Evolutionary conservation across 805 yeast species (phyloP).

Genomic region (Saccharomycopsis fermentans): DNA sequence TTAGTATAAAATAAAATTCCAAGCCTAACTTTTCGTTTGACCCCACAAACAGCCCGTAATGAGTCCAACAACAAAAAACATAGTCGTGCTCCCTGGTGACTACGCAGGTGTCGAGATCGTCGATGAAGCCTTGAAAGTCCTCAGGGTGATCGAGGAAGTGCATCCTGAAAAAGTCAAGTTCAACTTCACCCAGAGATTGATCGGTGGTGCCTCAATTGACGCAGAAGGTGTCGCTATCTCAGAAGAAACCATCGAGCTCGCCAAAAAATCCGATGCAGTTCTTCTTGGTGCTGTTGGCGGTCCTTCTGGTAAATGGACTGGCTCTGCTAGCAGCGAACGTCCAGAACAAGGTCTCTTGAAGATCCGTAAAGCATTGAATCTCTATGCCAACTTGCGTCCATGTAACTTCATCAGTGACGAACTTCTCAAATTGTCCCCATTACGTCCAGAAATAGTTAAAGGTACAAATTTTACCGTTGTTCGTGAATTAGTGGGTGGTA

Average conservation of each 20-base stretch:
- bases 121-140: slow-evolving; percentile 84
- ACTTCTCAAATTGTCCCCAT: slow-evolving; percentile 77
- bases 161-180: slow-evolving; percentile 46
- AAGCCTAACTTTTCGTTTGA: neutral
- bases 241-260: slow-evolving; percentile 70
- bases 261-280: slow-evolving; percentile 89
- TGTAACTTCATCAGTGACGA: slow-evolving; percentile 86
- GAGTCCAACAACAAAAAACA: slow-evolving; percentile 42
- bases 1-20: too few species aligned
- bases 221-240: slow-evolving; percentile 91
- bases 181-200: slow-evolving; percentile 71
- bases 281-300: slow-evolving; percentile 98
- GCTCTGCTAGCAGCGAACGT: slow-evolving; percentile 51
- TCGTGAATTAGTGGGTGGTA: slow-evolving; percentile 96
- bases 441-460: slow-evolving; percentile 70
- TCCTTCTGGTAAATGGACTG: slow-evolving; percentile 88
- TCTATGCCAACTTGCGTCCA: slow-evolving; percentile 95
- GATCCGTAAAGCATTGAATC: slow-evolving; percentile 86
- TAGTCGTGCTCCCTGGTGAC: slow-evolving; percentile 91
- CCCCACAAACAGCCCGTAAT: neutral
- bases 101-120: slow-evolving; percentile 91
- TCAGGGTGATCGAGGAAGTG: slow-evolving; percentile 61
- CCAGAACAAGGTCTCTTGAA: slow-evolving; percentile 95
- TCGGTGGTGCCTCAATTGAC: slow-evolving; percentile 98
- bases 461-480: slow-evolving; percentile 93